Percentiles rank a stretch among this genome's conserved stretches.
Conservation (phyloP, 306 rosid species). For the Vigna angularis region DNA sequence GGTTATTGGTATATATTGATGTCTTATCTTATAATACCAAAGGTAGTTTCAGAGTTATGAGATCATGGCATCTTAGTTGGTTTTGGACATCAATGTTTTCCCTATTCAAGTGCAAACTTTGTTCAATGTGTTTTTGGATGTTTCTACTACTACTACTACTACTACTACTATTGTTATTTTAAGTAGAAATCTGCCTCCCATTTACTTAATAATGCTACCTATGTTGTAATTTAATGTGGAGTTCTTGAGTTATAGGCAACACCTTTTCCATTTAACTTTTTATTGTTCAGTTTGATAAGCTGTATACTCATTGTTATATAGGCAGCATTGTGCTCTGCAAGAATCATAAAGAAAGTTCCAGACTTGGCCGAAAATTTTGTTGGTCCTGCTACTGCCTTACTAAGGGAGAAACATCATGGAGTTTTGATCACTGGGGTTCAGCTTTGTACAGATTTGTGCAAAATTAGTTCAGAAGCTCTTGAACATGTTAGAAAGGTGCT, state of each 20-base stretch:
- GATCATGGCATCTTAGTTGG: neutral
- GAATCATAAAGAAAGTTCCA: conserved; percentile 19
- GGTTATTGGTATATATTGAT: neutral
- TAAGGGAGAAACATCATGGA: conserved; percentile 92
- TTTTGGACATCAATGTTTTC: neutral
- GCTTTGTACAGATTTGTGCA: conserved; percentile 85
- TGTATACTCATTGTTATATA: neutral
- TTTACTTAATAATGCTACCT: neutral
- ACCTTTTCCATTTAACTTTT: neutral
- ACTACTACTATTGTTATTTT: neutral
- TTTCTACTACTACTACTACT: neutral
- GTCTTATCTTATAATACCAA: neutral
- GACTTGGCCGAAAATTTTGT: conserved; percentile 24
- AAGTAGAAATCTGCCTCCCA: neutral
- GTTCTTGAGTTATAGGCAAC: neutral
- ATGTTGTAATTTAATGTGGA: neutral
- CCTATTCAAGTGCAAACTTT: neutral
- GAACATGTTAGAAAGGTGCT: conserved; percentile 46
- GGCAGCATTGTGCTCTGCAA: conserved; percentile 31
- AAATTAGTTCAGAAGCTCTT: conserved; percentile 75
- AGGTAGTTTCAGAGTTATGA: neutral
- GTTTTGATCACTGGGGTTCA: conserved; percentile 88
- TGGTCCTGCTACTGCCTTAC: conserved; percentile 49
- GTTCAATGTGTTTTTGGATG: neutral
- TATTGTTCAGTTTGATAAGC: neutral